Evolutionary conservation across 805 yeast genomes (phyloP), one percentile per base, ranked within the genome.

Genomic region (Teunomyces pallodes): DNA sequence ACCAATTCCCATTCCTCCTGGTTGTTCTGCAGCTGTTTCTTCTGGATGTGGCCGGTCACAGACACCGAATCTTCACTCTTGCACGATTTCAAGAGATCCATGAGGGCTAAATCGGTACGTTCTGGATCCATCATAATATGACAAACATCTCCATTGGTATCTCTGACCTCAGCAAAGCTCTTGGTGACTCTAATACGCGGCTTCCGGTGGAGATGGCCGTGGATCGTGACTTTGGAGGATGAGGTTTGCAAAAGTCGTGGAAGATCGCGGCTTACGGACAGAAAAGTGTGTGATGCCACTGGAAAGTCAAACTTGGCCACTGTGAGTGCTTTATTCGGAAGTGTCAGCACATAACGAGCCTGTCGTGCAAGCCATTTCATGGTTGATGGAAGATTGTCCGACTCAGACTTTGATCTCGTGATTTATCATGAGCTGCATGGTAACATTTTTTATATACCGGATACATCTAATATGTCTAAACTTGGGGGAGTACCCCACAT

Each of bases 181-280:
- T 88, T 70, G 45, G 81, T 82, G 3, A 92, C 83, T 46, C 87
- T 70, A 46, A 82, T 81, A 46, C 85, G 76, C 0, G 96, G 94
- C 54, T 84, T 83, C 17, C 79, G 73, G 58, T 89, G 82, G 13
- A 92, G 77, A 90, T 97, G 94, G 0, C 99, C 98, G 53, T 88
- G 81, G 6, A 92, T 54, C 0, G 77, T 72, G 2, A 86, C 77
- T 10, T 50, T 49, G 28, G 28, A 3, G 2, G 35, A 2, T 16
- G 33, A 12, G 13, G 24, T 7, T 13, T n/a, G 13, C 12, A 42
- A 14, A 14, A 42, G 35, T 13, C 10, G 45, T 7, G 9, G 38
- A 8, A 41, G 43, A 29, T 28, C 24, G 28, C 14, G 14, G 24
- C n/a, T 30, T 5, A 41, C 14, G 24, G 43, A 20, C 9, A 10